Conservation (phyloP, 1,284 basidiomycete species). For the Sphagnurus paluster region DNA sequence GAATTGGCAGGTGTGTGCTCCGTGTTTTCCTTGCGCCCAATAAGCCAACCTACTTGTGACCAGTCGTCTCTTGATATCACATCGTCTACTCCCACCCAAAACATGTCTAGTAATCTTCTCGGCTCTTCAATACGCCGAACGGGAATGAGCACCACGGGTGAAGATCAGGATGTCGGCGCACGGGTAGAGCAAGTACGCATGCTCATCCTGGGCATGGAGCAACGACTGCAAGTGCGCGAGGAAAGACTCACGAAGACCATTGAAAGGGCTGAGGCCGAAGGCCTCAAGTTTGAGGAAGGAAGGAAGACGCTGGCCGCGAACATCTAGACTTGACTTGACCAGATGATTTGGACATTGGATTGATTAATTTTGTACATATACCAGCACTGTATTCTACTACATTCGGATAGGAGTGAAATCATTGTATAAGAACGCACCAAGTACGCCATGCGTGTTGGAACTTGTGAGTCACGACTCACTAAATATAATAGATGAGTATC, state of each 20-base stretch:
- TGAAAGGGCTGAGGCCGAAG: conserved; percentile 60
- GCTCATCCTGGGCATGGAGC: conserved; percentile 75
- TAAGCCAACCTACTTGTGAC: too few relatives aligned
- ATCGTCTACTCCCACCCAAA: conserved; percentile 26
- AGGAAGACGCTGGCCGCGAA: conserved; percentile 29
- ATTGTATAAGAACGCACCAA: too few relatives aligned
- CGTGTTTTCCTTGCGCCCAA: too few relatives aligned
- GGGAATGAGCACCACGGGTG: conserved; percentile 22
- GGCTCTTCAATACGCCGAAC: conserved; percentile 20
- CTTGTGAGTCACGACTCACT: too few relatives aligned
- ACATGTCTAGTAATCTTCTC: conserved; percentile 30
- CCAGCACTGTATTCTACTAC: background rate
- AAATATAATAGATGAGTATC: too few relatives aligned
- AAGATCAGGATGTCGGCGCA: conserved; percentile 38
- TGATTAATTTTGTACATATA: background rate
- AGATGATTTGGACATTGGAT: background rate
- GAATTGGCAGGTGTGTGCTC: conserved; percentile 65
- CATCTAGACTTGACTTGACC: background rate
- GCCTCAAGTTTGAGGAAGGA: conserved; percentile 49
- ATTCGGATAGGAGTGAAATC: too few relatives aligned
- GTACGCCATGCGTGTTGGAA: too few relatives aligned
- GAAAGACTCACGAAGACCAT: conserved; percentile 60
- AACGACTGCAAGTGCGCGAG: conserved; percentile 65
- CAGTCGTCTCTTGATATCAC: conserved; percentile 54
- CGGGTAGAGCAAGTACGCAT: conserved; percentile 72